A percentile compares a stretch with the other conserved stretches of the same genome.
Evolutionary conservation across 2,329 filamentous ascomycete genomes (phyloP).

Genomic region (Ramichloridium luteum): DNA sequence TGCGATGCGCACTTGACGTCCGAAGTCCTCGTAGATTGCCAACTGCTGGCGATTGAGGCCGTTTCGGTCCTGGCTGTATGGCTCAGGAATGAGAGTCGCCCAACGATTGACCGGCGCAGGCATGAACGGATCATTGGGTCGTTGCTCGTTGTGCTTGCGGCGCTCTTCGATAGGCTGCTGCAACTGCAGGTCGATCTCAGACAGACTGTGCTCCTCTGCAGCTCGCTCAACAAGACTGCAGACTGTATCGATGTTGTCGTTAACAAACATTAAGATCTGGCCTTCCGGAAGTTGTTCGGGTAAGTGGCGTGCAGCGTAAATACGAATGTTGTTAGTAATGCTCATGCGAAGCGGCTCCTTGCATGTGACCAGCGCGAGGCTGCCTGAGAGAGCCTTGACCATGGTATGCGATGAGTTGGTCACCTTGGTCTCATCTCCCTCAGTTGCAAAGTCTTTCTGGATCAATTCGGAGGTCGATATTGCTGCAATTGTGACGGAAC

Average conservation of each 20-base stretch:
- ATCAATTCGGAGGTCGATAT: constrained; percentile 95
- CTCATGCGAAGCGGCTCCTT: constrained; percentile 94
- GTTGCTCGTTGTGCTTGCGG: constrained; percentile 58
- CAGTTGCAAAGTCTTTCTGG: constrained; percentile 89
- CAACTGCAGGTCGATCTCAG: constrained; percentile 91
- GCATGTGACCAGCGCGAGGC: constrained; percentile 89
- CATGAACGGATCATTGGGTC: constrained; percentile 69
- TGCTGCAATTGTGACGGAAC: constrained; percentile 93
- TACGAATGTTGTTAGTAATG: constrained; percentile 94
- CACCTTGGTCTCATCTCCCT: constrained; percentile 77
- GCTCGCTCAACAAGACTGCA: constrained; percentile 92
- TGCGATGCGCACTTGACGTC: constrained; percentile 59
- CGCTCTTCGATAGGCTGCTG: constrained; percentile 67
- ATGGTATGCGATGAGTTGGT: constrained; percentile 81
- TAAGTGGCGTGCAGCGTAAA: constrained; percentile 52
- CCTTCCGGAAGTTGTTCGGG: constrained; percentile 76
- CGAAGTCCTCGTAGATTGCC: constrained; percentile 94
- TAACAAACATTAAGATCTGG: constrained; percentile 95
- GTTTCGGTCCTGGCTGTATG: constrained; percentile 71
- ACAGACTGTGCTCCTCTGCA: constrained; percentile 81
- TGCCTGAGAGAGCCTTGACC: constrained; percentile 89
- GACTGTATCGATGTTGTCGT: constrained; percentile 88
- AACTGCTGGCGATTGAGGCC: constrained; percentile 76
- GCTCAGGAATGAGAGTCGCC: constrained; percentile 87
- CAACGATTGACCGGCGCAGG: constrained; percentile 72